Evolutionary conservation across 306 rosid genomes (phyloP).

Genomic region (Amphicarpaea edgeworthii): DNA sequence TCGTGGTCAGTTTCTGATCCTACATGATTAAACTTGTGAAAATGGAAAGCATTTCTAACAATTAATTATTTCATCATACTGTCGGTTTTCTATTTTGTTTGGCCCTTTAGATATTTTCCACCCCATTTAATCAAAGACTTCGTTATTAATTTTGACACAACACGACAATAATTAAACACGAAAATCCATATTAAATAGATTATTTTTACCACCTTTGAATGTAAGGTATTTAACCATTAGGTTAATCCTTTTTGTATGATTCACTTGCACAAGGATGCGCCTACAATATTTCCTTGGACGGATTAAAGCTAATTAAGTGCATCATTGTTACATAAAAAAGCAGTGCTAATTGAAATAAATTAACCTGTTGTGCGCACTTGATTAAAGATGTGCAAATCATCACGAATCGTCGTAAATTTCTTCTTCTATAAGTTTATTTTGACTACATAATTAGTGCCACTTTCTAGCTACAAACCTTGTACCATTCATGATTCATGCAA

Average conservation of each 20-base stretch:
- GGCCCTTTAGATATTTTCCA: too few relatives aligned
- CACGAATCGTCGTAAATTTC: neutral
- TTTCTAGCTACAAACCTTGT: neutral
- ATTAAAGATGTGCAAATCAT: constrained; percentile 35
- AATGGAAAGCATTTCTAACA: neutral
- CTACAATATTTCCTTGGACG: constrained; percentile 28
- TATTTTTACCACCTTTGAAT: too few relatives aligned
- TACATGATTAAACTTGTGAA: constrained; percentile 7
- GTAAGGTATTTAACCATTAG: too few relatives aligned
- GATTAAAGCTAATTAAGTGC: constrained; percentile 24
- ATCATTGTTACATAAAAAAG: constrained; percentile 1
- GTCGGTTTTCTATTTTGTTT: too few relatives aligned
- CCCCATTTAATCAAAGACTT: too few relatives aligned
- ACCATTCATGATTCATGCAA: neutral
- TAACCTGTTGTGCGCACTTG: constrained; percentile 16
- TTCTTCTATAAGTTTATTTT: constrained; percentile 24
- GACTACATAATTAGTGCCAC: constrained; percentile 5
- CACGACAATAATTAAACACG: too few relatives aligned
- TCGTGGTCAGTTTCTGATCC: neutral
- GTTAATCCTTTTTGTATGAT: constrained; percentile 12
- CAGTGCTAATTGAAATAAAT: constrained; percentile 17
- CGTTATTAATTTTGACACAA: too few relatives aligned
- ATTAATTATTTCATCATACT: too few relatives aligned
- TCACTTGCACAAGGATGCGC: constrained; percentile 23
- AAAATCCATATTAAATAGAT: too few relatives aligned